Percentiles rank a stretch among this genome's conserved stretches.
Evolutionary conservation across 2,329 filamentous ascomycete genomes (phyloP).

Genomic region (Capronia coronata): DNA sequence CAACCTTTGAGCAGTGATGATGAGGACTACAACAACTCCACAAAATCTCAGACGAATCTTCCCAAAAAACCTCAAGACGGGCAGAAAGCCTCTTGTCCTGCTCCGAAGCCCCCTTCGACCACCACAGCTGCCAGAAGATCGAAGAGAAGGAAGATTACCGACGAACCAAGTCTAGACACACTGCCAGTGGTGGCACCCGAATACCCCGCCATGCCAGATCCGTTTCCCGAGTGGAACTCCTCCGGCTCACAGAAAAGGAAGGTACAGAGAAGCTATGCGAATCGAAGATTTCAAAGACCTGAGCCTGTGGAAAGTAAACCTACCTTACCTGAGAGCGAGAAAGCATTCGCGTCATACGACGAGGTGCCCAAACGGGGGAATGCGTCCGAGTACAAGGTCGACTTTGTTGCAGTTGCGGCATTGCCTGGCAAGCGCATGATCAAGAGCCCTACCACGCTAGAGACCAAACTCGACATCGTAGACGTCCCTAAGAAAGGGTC

Average conservation of each 20-base stretch:
- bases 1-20: slow-evolving; percentile 20
- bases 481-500: slow-evolving; percentile 2
- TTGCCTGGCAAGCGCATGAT: neutral
- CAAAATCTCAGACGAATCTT: slow-evolving; percentile 30
- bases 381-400: neutral
- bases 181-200: neutral
- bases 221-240: slow-evolving; percentile 7
- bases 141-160: slow-evolving; percentile 16
- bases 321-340: neutral
- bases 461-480: slow-evolving; percentile 5
- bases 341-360: slow-evolving; percentile 9
- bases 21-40: slow-evolving; percentile 32
- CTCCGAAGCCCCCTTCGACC: slow-evolving; percentile 11
- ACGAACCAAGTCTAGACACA: slow-evolving; percentile 5
- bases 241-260: slow-evolving; percentile 18
- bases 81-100: slow-evolving; percentile 1
- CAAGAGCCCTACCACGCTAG: neutral
- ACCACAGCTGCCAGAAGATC: slow-evolving; percentile 14
- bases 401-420: slow-evolving; percentile 6
- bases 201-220: neutral
- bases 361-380: slow-evolving; percentile 3
- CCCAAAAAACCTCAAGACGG: neutral
- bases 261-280: slow-evolving; percentile 13
- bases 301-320: slow-evolving; percentile 6
- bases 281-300: slow-evolving; percentile 9